Evolutionary conservation across 768 basidiomycete genomes (phyloP), one percentile per base, ranked within the genome.

Genomic region (Lepiota venenata): DNA sequence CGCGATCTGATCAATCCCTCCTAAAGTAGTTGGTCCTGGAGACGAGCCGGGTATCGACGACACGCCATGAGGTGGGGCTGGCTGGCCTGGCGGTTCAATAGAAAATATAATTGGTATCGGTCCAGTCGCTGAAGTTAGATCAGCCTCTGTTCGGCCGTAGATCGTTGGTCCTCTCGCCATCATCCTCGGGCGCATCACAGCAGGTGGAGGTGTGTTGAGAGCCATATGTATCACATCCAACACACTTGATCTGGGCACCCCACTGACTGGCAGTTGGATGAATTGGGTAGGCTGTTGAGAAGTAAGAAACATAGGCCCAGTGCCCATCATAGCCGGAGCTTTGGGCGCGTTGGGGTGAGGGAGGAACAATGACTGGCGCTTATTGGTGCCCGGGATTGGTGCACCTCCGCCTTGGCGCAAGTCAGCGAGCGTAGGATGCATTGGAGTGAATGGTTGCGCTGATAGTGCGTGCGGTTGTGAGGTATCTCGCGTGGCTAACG

Each of bases 31-130:
- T 6, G 36, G 42, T 22, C 12, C 16, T 16, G 47, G 25, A 21
- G 38, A 47, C 29, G 14, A n/a, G 18, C 8, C 9, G 39, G 32
- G 32, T 32, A 11, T 32, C 6, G 32, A 11, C 4, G 32, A 32
- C 10, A 32, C 32, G 9, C 32, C 32, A 7, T 32, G 15, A 25
- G 18, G 32, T 37, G 32, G 39, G 3, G 50, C 50, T 21, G 18
- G 48, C 21, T 22, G 21, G 16, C 58, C 60, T 0, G 71, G 72
- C 0, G 83, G 84, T 35, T 86, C 83, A 4, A 80, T 53, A 36
- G 77, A 77, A 63, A 84, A 90, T 7, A 72, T 58, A 41, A 90
- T 82, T 0, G 80, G 82, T 0, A 90, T 82, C 1, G 88, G 87
- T 0, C 80, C 79, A 22, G 68, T 63, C 12, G 85, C 71, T 25